Conservation (phyloP, 768 basidiomycete species). For the Mycena leptocephala region DNA sequence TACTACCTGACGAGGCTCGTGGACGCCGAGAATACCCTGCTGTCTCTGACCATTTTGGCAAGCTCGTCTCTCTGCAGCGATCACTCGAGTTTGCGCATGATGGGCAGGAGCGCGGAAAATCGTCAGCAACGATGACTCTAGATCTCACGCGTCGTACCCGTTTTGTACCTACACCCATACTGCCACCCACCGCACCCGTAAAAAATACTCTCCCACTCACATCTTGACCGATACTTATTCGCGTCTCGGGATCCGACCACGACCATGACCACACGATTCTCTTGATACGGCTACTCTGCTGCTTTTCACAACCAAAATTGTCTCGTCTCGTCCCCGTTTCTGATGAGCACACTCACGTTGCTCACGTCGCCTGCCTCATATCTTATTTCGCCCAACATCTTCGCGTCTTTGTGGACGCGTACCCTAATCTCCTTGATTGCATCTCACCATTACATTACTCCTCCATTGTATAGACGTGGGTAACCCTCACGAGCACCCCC, state of each 20-base stretch:
- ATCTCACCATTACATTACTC: slow-evolving; percentile 24
- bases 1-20: too few relatives aligned
- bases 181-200: too few relatives aligned
- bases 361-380: slow-evolving; percentile 58
- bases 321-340: slow-evolving; percentile 65
- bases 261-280: slow-evolving; percentile 41
- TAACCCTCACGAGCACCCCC: slow-evolving; percentile 38
- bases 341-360: slow-evolving; percentile 59
- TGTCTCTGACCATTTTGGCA: too few relatives aligned
- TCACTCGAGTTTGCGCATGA: too few relatives aligned
- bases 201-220: slow-evolving; percentile 36
- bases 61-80: too few relatives aligned
- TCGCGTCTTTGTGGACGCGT: slow-evolving; percentile 38
- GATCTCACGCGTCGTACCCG: too few relatives aligned
- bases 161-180: too few relatives aligned
- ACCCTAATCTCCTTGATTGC: slow-evolving; percentile 38
- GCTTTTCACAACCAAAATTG: slow-evolving; percentile 70
- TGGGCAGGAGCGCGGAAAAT: too few relatives aligned
- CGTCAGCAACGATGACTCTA: too few relatives aligned
- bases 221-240: slow-evolving; percentile 36
- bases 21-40: too few relatives aligned
- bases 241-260: slow-evolving; percentile 31
- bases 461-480: slow-evolving; percentile 34
- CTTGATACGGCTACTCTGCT: slow-evolving; percentile 60
- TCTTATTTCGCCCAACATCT: slow-evolving; percentile 41